Conservation (phyloP, 2,329 filamentous ascomycete species). For the Botrytis paeoniae region DNA sequence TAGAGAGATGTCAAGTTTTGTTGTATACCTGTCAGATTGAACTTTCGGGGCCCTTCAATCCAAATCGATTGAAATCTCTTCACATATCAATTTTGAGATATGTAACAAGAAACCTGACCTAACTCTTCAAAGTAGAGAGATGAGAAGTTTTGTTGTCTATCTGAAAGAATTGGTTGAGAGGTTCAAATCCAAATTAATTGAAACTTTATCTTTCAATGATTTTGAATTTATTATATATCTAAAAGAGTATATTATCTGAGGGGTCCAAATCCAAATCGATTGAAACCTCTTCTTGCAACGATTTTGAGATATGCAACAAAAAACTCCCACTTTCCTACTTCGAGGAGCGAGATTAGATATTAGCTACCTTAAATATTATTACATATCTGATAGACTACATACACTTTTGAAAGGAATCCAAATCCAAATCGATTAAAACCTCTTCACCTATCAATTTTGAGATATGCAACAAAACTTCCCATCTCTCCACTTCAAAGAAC, state of each 20-base stretch:
- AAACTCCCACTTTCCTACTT: neutral
- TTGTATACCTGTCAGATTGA: too few species aligned
- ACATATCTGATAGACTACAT: neutral
- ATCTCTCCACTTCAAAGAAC: fast-evolving
- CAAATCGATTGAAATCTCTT: neutral
- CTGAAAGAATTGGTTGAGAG: too few species aligned
- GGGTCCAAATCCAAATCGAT: neutral
- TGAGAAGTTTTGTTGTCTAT: too few species aligned
- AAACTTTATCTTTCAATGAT: too few species aligned
- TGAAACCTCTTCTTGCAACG: fast-evolving
- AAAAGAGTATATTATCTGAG: fast-evolving
- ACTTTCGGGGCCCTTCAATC: too few species aligned
- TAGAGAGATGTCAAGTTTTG: too few species aligned
- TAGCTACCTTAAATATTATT: neutral
- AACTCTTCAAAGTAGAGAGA: too few species aligned
- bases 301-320: neutral
- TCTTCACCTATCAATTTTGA: neutral
- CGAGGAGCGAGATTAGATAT: neutral
- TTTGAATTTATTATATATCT: neutral
- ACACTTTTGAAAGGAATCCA: fast-evolving
- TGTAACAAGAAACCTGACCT: too few species aligned
- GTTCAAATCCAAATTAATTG: too few species aligned
- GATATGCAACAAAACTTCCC: neutral
- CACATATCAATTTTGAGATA: neutral
- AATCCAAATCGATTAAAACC: neutral